phyloP scores from a whole-genome alignment of 192 early-diverging fungal species.

The Rhizophagus clarus region DNA sequence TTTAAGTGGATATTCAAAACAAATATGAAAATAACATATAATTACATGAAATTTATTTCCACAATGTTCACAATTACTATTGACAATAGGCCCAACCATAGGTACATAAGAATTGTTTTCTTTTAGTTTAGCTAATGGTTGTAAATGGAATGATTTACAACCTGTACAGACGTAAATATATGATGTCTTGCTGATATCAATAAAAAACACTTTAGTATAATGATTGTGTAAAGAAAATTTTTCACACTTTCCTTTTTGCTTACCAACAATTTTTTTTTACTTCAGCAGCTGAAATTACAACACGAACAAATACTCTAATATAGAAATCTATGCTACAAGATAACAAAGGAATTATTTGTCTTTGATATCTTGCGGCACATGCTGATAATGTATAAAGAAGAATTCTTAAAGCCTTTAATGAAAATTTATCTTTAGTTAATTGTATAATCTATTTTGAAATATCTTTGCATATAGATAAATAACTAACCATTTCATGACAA shows the following conservation, averaged over 20 bases:
- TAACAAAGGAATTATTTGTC: conserved; percentile 85
- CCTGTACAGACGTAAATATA: conserved; percentile 85
- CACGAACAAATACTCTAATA: conserved; percentile 92
- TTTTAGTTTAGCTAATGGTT: conserved; percentile 71
- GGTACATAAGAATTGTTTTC: conserved; percentile 68
- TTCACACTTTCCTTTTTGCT: neutral
- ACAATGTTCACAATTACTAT: conserved; percentile 73
- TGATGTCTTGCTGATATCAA: conserved; percentile 66
- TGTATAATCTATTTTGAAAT: too few relatives aligned
- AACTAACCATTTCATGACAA: conserved; percentile 85
- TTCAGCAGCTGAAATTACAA: conserved; percentile 70
- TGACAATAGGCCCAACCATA: conserved; percentile 61
- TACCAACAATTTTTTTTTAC: conserved; percentile 80
- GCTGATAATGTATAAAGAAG: conserved; percentile 83
- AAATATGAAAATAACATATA: neutral
- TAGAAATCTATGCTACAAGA: conserved; percentile 99
- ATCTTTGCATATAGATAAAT: neutral
- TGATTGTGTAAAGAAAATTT: neutral
- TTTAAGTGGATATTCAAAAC: neutral
- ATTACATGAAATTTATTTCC: conserved; percentile 68
- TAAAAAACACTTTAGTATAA: neutral
- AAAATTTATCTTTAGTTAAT: conserved; percentile 24
- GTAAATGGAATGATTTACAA: conserved; percentile 74
- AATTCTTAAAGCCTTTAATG: conserved; percentile 71
- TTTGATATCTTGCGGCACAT: conserved; percentile 80